Evolutionary conservation across 2,329 filamentous ascomycete genomes (phyloP).

Genomic region (Pseudogymnoascus sp.): DNA sequence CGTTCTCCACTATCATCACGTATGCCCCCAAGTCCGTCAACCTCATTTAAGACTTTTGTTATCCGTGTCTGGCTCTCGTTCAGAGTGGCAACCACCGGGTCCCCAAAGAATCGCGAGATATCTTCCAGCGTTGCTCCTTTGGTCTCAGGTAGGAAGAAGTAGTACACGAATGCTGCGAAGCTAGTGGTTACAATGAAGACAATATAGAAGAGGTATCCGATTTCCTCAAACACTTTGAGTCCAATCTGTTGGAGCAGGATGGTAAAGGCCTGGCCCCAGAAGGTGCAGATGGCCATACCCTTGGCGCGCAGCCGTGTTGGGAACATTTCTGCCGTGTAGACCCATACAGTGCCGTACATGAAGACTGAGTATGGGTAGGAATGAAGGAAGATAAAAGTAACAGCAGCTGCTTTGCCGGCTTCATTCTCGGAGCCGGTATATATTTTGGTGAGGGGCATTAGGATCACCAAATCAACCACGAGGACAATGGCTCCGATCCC

Average conservation of each 20-base stretch:
- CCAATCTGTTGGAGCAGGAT: constrained; percentile 10
- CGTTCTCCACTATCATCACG: background rate
- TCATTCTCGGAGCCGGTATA: constrained; percentile 9
- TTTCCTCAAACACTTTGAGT: constrained; percentile 9
- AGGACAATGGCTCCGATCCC: constrained; percentile 2
- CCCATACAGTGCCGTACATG: constrained; percentile 29
- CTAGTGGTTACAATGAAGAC: constrained; percentile 12
- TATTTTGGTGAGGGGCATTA: constrained; percentile 8
- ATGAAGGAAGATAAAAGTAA: constrained; percentile 15
- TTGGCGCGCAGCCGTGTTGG: constrained; percentile 49
- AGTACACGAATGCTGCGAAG: constrained; percentile 10
- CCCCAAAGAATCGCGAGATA: constrained; percentile 10
- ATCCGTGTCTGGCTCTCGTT: constrained; percentile 8
- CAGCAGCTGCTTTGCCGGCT: constrained; percentile 12
- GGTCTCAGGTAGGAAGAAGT: constrained; percentile 7
- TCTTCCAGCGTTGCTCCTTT: constrained; percentile 9
- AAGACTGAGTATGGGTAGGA: constrained; percentile 14
- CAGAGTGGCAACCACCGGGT: constrained; percentile 7
- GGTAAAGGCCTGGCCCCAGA: constrained; percentile 11
- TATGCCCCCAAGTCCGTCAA: background rate
- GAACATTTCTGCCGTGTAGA: constrained; percentile 60
- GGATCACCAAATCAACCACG: background rate
- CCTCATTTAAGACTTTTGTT: constrained; percentile 9
- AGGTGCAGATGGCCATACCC: constrained; percentile 11
- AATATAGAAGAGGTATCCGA: constrained; percentile 12